Percentiles rank a stretch among this genome's conserved stretches.
phyloP scores from a whole-genome alignment of 75 land plant genomes.

The Selaginella moellendorffii region DNA sequence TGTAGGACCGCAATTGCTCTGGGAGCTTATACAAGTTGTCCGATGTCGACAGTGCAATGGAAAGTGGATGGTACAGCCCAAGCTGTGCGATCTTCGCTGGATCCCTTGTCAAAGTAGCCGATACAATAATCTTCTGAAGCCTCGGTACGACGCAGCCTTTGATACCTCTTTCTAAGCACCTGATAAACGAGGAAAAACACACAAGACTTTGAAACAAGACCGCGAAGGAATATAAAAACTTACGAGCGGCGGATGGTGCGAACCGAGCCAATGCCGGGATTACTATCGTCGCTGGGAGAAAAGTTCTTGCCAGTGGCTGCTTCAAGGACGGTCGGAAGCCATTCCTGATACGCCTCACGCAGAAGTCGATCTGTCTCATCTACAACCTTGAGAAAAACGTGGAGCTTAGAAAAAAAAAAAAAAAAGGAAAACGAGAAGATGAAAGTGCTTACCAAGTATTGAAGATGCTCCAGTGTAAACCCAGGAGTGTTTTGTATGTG shows the following conservation, averaged over 20 bases:
- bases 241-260: neutral
- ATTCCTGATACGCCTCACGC: constrained; percentile 80
- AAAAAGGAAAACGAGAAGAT: neutral
- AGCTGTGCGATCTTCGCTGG: constrained; percentile 88
- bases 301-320: constrained; percentile 19
- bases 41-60: constrained; percentile 38
- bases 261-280: neutral
- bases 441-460: constrained; percentile 51
- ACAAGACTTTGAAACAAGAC: no score
- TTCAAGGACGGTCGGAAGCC: constrained; percentile 70
- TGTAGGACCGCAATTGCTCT: constrained; percentile 45
- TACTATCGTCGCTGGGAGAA: neutral
- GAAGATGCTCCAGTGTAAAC: constrained; percentile 70
- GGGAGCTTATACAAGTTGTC: constrained; percentile 59
- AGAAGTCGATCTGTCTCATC: constrained; percentile 90
- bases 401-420: neutral
- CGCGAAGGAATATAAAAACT: neutral
- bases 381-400: constrained; percentile 46
- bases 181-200: constrained; percentile 17
- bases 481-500: constrained; percentile 66
- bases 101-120: constrained; percentile 88
- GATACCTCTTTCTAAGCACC: constrained; percentile 70
- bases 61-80: constrained; percentile 64
- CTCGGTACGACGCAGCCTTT: constrained; percentile 48
- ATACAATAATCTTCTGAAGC: constrained; percentile 70